These are phyloP conservation scores for Pseudoturritis turrita DNA, from an alignment of 345 rosid species.

Conservation along the genomic window DNA sequence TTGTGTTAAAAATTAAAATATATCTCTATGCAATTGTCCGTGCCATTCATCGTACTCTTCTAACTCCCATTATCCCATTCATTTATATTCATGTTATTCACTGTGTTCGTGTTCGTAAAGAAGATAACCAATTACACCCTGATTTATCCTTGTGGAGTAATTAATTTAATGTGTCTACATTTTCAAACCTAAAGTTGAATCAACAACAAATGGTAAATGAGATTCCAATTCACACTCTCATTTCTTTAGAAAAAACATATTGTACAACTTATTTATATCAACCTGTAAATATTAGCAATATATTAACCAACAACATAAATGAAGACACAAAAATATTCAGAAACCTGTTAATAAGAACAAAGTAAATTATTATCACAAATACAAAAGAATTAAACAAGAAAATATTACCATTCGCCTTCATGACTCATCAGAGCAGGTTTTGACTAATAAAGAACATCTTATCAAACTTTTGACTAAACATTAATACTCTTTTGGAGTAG, in stretches of 20 bases:
- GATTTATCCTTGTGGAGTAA: no score
- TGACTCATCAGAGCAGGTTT: not conserved
- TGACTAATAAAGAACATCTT: not conserved
- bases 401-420: not conserved
- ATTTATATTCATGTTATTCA: no score
- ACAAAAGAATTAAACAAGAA: slow-evolving; percentile 20
- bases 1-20: no score
- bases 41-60: no score
- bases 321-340: no score
- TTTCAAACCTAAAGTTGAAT: no score
- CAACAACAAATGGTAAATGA: not conserved
- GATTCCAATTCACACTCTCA: not conserved
- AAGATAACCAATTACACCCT: no score
- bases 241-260: not conserved
- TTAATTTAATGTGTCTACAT: no score
- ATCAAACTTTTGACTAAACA: not conserved
- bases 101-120: no score
- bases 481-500: not conserved
- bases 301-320: not conserved
- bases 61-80: no score
- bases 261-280: not conserved
- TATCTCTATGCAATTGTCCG: no score
- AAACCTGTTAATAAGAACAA: not conserved
- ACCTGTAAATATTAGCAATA: not conserved
- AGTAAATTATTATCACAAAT: not conserved